These are phyloP conservation scores for Kwoniella bestiolae DNA, from an alignment of 768 basidiomycete species.

Conservation along the genomic window DNA sequence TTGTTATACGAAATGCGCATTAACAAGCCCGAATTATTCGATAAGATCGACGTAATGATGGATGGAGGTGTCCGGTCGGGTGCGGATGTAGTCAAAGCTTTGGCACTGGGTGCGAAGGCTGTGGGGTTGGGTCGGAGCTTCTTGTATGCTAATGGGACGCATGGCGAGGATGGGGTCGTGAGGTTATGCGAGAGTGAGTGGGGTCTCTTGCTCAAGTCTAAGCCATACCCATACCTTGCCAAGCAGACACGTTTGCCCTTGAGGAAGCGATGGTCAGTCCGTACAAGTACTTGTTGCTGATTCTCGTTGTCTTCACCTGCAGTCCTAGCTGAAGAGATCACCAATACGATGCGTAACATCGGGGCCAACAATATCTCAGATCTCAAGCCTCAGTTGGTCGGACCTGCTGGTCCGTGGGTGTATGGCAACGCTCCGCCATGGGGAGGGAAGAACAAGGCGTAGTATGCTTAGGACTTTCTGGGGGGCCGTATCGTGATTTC, in stretches of 20 bases:
- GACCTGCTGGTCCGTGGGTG: slow-evolving; percentile 52
- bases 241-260: no score
- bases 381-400: slow-evolving; percentile 56
- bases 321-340: slow-evolving; percentile 54
- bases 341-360: slow-evolving; percentile 52
- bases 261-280: no score
- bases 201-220: no score
- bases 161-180: slow-evolving; percentile 58
- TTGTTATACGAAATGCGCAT: slow-evolving; percentile 75
- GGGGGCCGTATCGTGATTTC: no score
- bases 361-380: slow-evolving; percentile 47
- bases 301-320: background rate
- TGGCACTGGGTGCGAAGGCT: slow-evolving; percentile 67
- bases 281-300: no score
- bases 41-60: slow-evolving; percentile 69
- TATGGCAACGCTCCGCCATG: slow-evolving; percentile 40
- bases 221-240: no score
- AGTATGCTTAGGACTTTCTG: background rate
- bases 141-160: slow-evolving; percentile 59
- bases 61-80: slow-evolving; percentile 83
- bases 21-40: slow-evolving; percentile 69
- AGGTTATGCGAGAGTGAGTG: slow-evolving; percentile 55
- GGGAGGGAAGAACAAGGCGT: slow-evolving; percentile 4
- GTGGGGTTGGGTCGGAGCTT: slow-evolving; percentile 59
- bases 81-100: slow-evolving; percentile 86